A percentile compares a stretch with the other conserved stretches of the same genome.
These are phyloP conservation scores for Nissolia schottii DNA, from an alignment of 306 rosid species.

Conservation along the genomic window DNA sequence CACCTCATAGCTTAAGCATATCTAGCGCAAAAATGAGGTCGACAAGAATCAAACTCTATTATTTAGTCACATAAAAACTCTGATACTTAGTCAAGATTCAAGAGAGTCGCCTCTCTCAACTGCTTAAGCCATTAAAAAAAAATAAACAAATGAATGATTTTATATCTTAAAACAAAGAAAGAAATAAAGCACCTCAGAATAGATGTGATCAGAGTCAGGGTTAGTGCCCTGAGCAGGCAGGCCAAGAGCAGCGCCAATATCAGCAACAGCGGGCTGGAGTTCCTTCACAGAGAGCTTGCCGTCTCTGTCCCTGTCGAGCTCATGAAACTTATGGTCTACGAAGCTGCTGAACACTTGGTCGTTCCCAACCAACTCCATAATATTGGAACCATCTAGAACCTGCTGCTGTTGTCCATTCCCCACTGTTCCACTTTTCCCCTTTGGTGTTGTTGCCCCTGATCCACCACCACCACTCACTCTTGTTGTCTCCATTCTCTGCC, in stretches of 20 bases:
- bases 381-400: slow-evolving; percentile 93
- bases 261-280: slow-evolving; percentile 94
- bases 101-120: too few species aligned
- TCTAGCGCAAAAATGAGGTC: too few species aligned
- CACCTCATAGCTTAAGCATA: too few species aligned
- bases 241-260: slow-evolving; percentile 94
- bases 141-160: too few species aligned
- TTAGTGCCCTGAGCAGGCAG: slow-evolving; percentile 80
- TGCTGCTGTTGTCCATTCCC: slow-evolving; percentile 43
- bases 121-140: too few species aligned
- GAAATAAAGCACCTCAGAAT: slow-evolving; percentile 58
- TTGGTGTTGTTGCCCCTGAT: background rate
- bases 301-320: slow-evolving; percentile 78
- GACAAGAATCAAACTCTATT: too few species aligned
- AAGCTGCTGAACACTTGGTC: slow-evolving; percentile 60
- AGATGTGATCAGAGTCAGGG: slow-evolving; percentile 75
- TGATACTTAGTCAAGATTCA: too few species aligned
- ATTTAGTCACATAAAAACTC: too few species aligned
- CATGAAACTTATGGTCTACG: slow-evolving; percentile 78
- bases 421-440: slow-evolving; percentile 29
- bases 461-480: background rate
- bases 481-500: slow-evolving; percentile 28
- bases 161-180: background rate
- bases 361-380: slow-evolving; percentile 91
- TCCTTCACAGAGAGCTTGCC: slow-evolving; percentile 84